Evolutionary conservation across 352 stramenopile genomes (phyloP), one percentile per base, ranked within the genome.

Genomic region (Phytophthora niederhauseri): DNA sequence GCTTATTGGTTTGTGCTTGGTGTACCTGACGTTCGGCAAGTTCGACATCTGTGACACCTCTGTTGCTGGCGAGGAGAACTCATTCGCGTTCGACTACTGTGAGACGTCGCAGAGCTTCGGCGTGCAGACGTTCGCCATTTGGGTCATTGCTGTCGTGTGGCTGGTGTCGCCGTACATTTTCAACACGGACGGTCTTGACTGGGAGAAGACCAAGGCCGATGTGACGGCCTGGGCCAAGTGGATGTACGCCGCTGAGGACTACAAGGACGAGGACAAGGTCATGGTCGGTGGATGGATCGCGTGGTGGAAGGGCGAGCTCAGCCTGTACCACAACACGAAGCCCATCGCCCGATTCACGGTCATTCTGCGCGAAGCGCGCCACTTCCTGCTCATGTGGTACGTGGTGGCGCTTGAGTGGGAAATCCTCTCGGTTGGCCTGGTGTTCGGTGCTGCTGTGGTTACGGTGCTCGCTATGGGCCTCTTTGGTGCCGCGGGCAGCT

Each of bases 311-410:
- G 71, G 78, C 15, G 88, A 95, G 50, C 69, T 94, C 9, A 70
- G 77, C 30, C 56, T 91, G 41, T 93, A 86, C 72, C 76, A 94
- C 64, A 93, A 92, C 73, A 84, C 85, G 2, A 82, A 64, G 34
- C 73, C 77, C 7, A 91, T 93, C 66, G 82, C 88, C 45, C 85
- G 88, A 43, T 64, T 93, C 20, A 93, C 84, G 1, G 88, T 95
- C 11, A 64, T 95, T 55, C 51, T 95, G 28, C 86, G 88, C 17
- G 88, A 95, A 75, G 79, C 72, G 22, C 85, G 88, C 19, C 88
- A 95, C 72, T 94, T 95, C 36, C 41, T 95, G 46, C 75, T 95
- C 48, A 87, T 93, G 81, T 95, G 84, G 84, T 95, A 95, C 55
- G 86, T 95, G 4, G 74, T 93, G 57, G 90, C 88, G 7, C 76